Evolutionary conservation across 371 early-diverging fungal species (phyloP).

Genomic region (Apophysomyces ossiformis): DNA sequence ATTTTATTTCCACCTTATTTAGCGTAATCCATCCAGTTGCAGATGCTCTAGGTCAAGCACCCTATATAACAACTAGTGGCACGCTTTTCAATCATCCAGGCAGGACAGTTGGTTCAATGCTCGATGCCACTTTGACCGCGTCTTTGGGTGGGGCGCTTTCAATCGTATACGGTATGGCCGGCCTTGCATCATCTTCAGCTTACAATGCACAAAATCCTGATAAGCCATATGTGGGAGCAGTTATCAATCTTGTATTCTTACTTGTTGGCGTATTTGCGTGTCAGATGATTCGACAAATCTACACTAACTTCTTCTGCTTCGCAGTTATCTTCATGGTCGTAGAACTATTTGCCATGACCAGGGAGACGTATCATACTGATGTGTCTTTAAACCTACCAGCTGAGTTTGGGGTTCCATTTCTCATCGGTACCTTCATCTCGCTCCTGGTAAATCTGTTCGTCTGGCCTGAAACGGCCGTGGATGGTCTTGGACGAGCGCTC

Average conservation of each 20-base stretch:
- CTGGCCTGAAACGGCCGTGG: slow-evolving; percentile 58
- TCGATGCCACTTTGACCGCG: slow-evolving; percentile 53
- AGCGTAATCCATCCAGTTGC: slow-evolving; percentile 27
- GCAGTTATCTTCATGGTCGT: slow-evolving; percentile 44
- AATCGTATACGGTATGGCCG: slow-evolving; percentile 42
- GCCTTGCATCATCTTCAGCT: slow-evolving; percentile 36
- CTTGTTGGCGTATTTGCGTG: slow-evolving; percentile 35
- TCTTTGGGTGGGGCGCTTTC: slow-evolving; percentile 44
- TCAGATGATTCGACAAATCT: slow-evolving; percentile 35
- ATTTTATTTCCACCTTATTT: slow-evolving; percentile 25
- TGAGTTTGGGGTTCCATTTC: slow-evolving; percentile 33
- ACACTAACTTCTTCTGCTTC: slow-evolving; percentile 42
- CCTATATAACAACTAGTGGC: slow-evolving; percentile 30
- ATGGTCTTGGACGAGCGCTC: slow-evolving; percentile 52
- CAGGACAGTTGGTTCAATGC: slow-evolving; percentile 53
- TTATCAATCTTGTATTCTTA: slow-evolving; percentile 32
- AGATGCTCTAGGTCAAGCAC: slow-evolving; percentile 22
- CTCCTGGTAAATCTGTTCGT: slow-evolving; percentile 43
- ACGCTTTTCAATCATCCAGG: slow-evolving; percentile 56
- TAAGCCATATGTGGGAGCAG: slow-evolving; percentile 22
- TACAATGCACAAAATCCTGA: slow-evolving; percentile 33
- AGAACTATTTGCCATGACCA: slow-evolving; percentile 35
- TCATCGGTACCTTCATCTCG: slow-evolving; percentile 31
- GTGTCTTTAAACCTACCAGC: slow-evolving; percentile 29
- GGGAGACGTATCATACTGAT: slow-evolving; percentile 21